Conservation (phyloP, 2,329 filamentous ascomycete species). For the Colletotrichum aenigma region DNA sequence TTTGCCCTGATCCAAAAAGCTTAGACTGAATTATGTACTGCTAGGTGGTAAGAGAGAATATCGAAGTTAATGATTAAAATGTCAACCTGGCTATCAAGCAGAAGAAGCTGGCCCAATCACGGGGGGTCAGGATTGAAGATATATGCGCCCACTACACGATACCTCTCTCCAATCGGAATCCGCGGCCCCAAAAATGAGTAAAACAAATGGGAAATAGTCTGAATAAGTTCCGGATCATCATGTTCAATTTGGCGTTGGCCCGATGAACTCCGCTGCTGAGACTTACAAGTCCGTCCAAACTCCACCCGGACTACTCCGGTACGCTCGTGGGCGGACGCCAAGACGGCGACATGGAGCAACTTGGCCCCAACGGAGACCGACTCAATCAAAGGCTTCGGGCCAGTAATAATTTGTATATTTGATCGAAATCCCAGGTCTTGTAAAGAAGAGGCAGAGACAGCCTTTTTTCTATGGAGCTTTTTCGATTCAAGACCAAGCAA, state of each 20-base stretch:
- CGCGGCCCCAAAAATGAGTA: background rate
- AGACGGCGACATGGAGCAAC: background rate
- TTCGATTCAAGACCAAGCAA: conserved; percentile 13
- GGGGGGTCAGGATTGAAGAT: background rate
- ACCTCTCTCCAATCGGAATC: background rate
- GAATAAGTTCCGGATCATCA: no score
- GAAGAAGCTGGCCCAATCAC: background rate
- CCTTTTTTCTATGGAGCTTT: accelerated
- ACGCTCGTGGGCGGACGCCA: background rate
- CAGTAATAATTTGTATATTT: background rate
- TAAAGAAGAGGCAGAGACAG: background rate
- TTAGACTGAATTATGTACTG: background rate
- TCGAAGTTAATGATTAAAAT: background rate
- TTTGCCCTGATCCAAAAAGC: accelerated
- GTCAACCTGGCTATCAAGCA: background rate
- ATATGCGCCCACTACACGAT: background rate
- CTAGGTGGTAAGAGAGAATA: background rate
- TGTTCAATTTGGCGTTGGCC: background rate
- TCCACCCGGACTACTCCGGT: background rate
- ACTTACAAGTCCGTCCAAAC: background rate
- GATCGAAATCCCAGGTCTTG: background rate
- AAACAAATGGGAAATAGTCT: background rate
- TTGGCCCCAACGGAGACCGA: background rate
- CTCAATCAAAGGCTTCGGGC: background rate
- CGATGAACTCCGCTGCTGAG: background rate